Evolutionary conservation across 768 basidiomycete genomes (phyloP).

Genomic region (Tricholoma sp.): DNA sequence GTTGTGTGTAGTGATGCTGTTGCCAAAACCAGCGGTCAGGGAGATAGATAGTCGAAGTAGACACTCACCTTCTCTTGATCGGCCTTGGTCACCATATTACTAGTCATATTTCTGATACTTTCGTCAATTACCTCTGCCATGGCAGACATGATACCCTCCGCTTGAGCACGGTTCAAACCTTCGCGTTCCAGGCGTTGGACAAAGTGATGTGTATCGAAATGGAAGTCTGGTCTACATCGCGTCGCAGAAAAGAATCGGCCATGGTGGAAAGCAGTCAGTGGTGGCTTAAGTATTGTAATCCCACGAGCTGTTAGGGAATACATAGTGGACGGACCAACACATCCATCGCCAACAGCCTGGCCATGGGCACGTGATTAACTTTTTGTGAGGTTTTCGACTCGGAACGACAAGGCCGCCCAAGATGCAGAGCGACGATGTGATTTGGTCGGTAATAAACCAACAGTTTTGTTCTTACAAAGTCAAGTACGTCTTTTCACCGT

Average conservation of each 20-base stretch:
- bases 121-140: slow-evolving; percentile 98
- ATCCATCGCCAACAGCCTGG: background rate
- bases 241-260: slow-evolving; percentile 27
- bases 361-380: background rate
- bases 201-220: slow-evolving; percentile 95
- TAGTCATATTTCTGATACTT: slow-evolving; percentile 92
- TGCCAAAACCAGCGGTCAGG: background rate
- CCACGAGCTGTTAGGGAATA: slow-evolving; percentile 5
- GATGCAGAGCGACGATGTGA: slow-evolving; percentile 97
- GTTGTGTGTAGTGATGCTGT: slow-evolving; percentile 89
- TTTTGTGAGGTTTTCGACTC: background rate
- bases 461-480: slow-evolving; percentile 99
- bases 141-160: slow-evolving; percentile 95
- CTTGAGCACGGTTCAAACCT: slow-evolving; percentile 85
- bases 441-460: slow-evolving; percentile 92
- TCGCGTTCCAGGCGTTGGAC: slow-evolving; percentile 87
- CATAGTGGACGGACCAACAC: slow-evolving; percentile 1
- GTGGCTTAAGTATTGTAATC: background rate
- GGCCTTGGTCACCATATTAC: slow-evolving; percentile 92
- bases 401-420: too few relatives aligned
- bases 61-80: slow-evolving; percentile 88
- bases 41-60: background rate
- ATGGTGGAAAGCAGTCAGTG: background rate
- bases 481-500: slow-evolving; percentile 58
- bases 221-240: slow-evolving; percentile 43